These are phyloP conservation scores for Daedalea quercina DNA, from an alignment of 768 basidiomycete genomes.

Conservation along the genomic window DNA sequence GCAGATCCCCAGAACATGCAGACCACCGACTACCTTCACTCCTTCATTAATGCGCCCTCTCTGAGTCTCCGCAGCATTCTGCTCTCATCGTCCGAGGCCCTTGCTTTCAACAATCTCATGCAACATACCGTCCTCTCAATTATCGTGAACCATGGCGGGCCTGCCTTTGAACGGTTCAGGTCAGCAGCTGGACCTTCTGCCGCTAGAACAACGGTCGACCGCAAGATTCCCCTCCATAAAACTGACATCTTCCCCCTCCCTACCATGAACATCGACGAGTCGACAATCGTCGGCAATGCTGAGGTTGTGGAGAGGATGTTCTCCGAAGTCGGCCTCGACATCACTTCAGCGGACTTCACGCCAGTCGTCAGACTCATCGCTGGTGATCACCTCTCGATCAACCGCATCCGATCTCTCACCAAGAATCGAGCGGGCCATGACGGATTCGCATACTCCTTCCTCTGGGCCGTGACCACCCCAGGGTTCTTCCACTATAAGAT, in stretches of 20 bases:
- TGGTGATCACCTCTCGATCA: slow-evolving; percentile 33
- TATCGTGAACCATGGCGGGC: slow-evolving; percentile 25
- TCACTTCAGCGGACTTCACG: neutral
- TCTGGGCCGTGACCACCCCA: slow-evolving; percentile 22
- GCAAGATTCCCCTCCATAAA: slow-evolving; percentile 24
- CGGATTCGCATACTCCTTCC: slow-evolving; percentile 16
- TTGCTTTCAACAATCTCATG: slow-evolving; percentile 11
- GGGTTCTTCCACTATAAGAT: slow-evolving; percentile 35
- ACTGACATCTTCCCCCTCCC: slow-evolving; percentile 25
- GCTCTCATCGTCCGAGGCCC: slow-evolving; percentile 2
- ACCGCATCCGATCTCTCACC: slow-evolving; percentile 25
- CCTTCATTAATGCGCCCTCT: slow-evolving; percentile 17
- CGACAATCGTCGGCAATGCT: slow-evolving; percentile 27
- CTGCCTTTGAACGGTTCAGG: slow-evolving; percentile 19
- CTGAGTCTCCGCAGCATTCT: slow-evolving; percentile 24
- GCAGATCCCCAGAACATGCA: slow-evolving; percentile 22
- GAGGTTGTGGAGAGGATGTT: slow-evolving; percentile 23
- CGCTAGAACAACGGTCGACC: slow-evolving; percentile 12
- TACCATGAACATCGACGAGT: slow-evolving; percentile 31
- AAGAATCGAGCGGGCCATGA: slow-evolving; percentile 28
- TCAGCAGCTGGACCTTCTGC: slow-evolving; percentile 9
- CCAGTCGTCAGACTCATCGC: slow-evolving; percentile 10
- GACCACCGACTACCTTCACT: slow-evolving; percentile 12
- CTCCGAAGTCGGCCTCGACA: slow-evolving; percentile 19
- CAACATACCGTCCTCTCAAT: slow-evolving; percentile 25